phyloP scores from a whole-genome alignment of 257 asterid genomes.

The Rubia yunnanensis region DNA sequence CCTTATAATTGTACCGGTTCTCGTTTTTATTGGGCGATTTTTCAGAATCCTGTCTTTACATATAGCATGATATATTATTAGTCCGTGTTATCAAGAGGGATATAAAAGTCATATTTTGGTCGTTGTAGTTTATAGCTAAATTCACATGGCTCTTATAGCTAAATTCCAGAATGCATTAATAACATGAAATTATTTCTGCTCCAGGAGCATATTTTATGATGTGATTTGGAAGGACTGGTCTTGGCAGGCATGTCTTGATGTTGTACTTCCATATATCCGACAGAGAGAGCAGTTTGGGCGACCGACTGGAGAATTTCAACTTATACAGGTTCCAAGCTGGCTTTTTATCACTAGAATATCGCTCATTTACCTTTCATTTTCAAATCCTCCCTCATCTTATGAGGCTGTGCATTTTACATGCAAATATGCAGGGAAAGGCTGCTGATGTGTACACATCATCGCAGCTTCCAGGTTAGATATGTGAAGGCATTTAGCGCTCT shows the following conservation, averaged over 20 bases:
- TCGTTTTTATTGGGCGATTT: neutral
- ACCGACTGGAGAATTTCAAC: conserved; percentile 89
- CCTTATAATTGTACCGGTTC: neutral
- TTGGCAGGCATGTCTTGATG: conserved; percentile 95
- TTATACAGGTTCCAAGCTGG: conserved; percentile 57
- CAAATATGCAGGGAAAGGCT: conserved; percentile 69
- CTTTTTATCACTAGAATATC: neutral
- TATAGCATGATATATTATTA: neutral
- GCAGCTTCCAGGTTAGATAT: conserved; percentile 73
- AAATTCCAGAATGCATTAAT: conserved; percentile 7
- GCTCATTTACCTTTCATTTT: neutral
- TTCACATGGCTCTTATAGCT: neutral
- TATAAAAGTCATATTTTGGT: too few relatives aligned
- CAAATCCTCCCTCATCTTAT: conserved; percentile 3
- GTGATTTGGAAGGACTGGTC: conserved; percentile 98
- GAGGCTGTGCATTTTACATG: conserved; percentile 9
- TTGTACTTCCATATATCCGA: conserved; percentile 79
- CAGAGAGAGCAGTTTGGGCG: conserved; percentile 89
- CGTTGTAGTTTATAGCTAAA: too few relatives aligned
- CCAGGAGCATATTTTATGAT: conserved; percentile 97
- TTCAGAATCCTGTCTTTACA: neutral
- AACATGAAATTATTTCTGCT: conserved; percentile 17
- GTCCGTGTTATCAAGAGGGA: neutral
- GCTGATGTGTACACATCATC: conserved; percentile 93
- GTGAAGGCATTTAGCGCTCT: conserved; percentile 1